Conservation (phyloP, 257 asterid species). For the Solanum paucissectum region DNA sequence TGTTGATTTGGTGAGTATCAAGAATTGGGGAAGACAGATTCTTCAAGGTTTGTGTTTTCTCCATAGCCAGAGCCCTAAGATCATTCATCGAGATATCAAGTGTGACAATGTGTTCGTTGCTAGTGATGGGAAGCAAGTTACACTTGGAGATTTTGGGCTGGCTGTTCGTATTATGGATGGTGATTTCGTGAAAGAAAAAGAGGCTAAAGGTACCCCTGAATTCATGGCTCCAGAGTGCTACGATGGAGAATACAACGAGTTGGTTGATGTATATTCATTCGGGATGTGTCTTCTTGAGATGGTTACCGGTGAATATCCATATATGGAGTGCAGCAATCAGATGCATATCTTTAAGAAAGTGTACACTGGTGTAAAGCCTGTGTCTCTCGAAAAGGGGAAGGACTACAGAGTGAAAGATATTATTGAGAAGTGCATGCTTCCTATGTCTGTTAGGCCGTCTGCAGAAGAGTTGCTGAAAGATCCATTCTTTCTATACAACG, state of each 20-base stretch:
- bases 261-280: background rate
- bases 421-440: background rate
- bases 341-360: slow-evolving; percentile 33
- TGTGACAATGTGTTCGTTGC: slow-evolving; percentile 22
- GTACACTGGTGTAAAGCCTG: background rate
- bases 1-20: background rate
- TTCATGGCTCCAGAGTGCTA: background rate
- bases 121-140: background rate
- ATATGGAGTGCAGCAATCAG: slow-evolving; percentile 23
- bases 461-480: background rate
- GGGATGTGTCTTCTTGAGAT: background rate
- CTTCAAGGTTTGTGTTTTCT: background rate
- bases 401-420: background rate
- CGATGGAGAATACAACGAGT: background rate
- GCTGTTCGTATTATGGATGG: background rate
- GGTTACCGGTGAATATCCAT: slow-evolving; percentile 25
- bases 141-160: slow-evolving; percentile 28
- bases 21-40: background rate
- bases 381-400: background rate
- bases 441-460: background rate
- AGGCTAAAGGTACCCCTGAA: slow-evolving; percentile 18
- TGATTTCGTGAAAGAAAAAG: background rate
- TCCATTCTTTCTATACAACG: background rate
- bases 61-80: background rate
- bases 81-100: background rate